Conservation (phyloP, 2,329 filamentous ascomycete genomes). For the Tolypocladium cylindrosporum region DNA sequence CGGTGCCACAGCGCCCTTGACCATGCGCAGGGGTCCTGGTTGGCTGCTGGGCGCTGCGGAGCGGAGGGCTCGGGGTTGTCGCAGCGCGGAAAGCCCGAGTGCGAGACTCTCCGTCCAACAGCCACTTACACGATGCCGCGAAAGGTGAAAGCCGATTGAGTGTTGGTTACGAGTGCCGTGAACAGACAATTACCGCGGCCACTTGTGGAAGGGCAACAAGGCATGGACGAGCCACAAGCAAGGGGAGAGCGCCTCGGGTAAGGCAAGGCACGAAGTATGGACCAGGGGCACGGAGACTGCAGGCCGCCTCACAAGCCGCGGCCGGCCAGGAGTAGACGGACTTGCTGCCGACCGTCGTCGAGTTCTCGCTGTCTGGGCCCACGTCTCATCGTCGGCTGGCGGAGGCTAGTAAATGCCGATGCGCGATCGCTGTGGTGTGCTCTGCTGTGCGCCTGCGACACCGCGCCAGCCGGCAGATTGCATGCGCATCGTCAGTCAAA, state of each 20-base stretch:
- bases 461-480: not conserved
- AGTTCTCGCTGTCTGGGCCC: not conserved
- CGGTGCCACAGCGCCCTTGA: not conserved
- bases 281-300: too few relatives aligned
- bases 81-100: not conserved
- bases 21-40: not conserved
- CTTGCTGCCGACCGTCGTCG: not conserved
- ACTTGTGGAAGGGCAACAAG: too few relatives aligned
- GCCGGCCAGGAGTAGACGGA: too few relatives aligned
- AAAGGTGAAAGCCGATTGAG: too few relatives aligned
- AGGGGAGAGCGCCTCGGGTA: too few relatives aligned
- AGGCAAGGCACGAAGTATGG: too few relatives aligned
- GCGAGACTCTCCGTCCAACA: not conserved
- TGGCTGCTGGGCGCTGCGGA: not conserved
- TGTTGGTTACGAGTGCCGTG: not conserved
- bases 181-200: too few relatives aligned
- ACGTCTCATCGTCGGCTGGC: not conserved
- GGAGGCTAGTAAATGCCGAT: constrained; percentile 6
- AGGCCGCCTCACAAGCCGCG: not conserved
- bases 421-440: not conserved
- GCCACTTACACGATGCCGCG: too few relatives aligned
- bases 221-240: too few relatives aligned
- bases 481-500: not conserved
- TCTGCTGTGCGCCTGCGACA: not conserved
- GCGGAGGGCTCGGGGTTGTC: not conserved